Percentiles rank a stretch among this genome's conserved stretches.
Conservation (phyloP, 768 basidiomycete species). For the Serpula lacrymans region DNA sequence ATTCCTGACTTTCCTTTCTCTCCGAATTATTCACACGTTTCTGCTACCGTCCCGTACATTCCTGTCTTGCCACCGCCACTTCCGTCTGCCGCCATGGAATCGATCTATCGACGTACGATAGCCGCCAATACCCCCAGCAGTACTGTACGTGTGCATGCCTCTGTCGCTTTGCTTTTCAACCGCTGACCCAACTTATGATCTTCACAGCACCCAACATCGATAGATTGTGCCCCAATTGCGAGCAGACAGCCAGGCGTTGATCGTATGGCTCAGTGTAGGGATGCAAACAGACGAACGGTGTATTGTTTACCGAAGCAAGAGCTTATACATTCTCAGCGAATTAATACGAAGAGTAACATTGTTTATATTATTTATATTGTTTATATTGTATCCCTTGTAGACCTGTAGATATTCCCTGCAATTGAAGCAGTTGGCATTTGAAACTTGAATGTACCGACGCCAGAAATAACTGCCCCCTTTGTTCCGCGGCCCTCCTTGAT, state of each 20-base stretch:
- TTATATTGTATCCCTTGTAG: too few relatives aligned
- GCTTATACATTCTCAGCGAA: too few relatives aligned
- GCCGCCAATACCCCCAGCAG: slow-evolving; percentile 44
- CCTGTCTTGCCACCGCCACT: slow-evolving; percentile 3
- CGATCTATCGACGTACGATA: slow-evolving; percentile 12
- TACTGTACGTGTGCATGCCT: slow-evolving; percentile 33
- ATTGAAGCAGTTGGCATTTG: too few relatives aligned
- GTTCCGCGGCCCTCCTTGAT: too few relatives aligned
- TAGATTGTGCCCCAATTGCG: slow-evolving; percentile 40
- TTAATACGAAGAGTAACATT: too few relatives aligned
- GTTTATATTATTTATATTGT: too few relatives aligned
- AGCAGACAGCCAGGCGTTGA: slow-evolving; percentile 22
- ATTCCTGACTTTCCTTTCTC: not conserved
- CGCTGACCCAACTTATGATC: not conserved
- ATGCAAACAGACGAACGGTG: slow-evolving; percentile 8
- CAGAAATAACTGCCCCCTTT: too few relatives aligned
- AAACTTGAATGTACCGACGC: too few relatives aligned
- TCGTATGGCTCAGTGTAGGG: too few relatives aligned
- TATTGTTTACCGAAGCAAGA: too few relatives aligned
- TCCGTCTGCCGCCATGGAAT: slow-evolving; percentile 6
- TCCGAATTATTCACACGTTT: not conserved
- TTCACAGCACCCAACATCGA: slow-evolving; percentile 40
- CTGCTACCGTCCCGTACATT: not conserved
- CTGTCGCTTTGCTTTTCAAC: slow-evolving; percentile 1
- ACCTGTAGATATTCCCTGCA: too few relatives aligned